Conservation (phyloP, 2,329 filamentous ascomycete species). For the Fusarium incarnatum region DNA sequence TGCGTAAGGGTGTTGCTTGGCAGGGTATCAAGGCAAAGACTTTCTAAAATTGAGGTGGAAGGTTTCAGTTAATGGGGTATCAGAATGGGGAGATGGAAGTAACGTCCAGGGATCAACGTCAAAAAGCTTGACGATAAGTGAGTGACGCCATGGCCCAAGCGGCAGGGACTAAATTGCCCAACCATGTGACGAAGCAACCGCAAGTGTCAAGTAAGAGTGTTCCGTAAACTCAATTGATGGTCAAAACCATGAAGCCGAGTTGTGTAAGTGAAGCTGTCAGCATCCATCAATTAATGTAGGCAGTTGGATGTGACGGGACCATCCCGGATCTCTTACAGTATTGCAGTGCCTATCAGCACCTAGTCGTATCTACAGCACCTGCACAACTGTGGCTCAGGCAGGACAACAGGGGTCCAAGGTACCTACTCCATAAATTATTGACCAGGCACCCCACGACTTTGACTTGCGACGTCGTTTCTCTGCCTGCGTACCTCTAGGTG, state of each 20-base stretch:
- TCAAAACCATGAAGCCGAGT: not conserved
- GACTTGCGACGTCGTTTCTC: slow-evolving; percentile 40
- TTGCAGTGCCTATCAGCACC: slow-evolving; percentile 4
- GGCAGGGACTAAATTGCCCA: not conserved
- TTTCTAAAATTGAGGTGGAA: not conserved
- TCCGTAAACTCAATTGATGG: not conserved
- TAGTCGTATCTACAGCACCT: slow-evolving; percentile 6
- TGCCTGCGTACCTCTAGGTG: slow-evolving; percentile 16
- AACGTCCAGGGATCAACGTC: not conserved
- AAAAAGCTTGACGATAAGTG: not conserved
- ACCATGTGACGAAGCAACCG: not conserved
- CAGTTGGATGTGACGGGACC: not conserved
- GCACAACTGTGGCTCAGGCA: slow-evolving; percentile 1
- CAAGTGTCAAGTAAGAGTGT: not conserved
- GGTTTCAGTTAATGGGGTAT: not conserved
- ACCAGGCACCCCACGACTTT: slow-evolving; percentile 12
- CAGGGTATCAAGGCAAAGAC: slow-evolving; percentile 6
- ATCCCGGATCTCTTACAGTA: not conserved
- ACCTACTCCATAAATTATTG: slow-evolving; percentile 6
- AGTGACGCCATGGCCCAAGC: slow-evolving; percentile 13
- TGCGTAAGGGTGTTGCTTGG: not conserved
- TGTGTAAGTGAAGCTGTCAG: slow-evolving; percentile 7
- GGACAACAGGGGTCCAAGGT: slow-evolving; percentile 9
- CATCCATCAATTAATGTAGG: not conserved
- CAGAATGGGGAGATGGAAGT: not conserved